Evolutionary conservation across 768 basidiomycete genomes (phyloP).

Genomic region (Strobilomyces confusus): DNA sequence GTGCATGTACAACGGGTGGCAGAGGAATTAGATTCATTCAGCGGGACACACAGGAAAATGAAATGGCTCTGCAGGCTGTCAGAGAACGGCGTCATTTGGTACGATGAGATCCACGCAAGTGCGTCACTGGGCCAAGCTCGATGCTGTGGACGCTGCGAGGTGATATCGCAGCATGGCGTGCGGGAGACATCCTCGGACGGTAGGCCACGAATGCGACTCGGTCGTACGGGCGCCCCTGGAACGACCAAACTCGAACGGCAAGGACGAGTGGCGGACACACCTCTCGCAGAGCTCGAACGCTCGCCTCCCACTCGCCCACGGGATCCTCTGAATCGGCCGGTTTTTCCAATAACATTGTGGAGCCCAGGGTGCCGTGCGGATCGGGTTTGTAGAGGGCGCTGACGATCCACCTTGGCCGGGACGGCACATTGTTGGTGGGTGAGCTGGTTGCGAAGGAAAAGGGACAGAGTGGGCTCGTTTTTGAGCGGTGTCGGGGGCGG

Average conservation of each 20-base stretch:
- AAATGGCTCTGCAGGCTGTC: conserved; percentile 23
- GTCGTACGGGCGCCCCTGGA: conserved; percentile 52
- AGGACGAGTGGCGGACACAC: conserved; percentile 28
- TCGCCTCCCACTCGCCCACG: no score
- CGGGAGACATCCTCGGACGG: conserved; percentile 38
- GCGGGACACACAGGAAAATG: conserved; percentile 24
- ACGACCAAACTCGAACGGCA: background rate
- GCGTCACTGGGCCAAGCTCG: conserved; percentile 7
- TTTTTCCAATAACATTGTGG: no score
- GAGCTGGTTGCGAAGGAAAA: conserved; percentile 45
- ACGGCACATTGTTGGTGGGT: conserved; percentile 26
- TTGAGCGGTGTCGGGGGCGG: conserved; percentile 17
- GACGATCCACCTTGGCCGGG: no score
- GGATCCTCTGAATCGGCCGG: no score
- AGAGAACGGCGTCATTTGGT: conserved; percentile 23
- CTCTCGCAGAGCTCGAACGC: conserved; percentile 42
- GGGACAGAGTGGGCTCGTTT: conserved; percentile 21
- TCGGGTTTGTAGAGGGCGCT: no score
- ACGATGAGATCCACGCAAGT: conserved; percentile 23
- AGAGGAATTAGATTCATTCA: conserved; percentile 25
- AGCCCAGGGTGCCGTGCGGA: no score
- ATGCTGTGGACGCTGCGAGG: conserved; percentile 7
- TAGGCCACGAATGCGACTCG: conserved; percentile 43
- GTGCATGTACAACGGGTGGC: conserved; percentile 29
- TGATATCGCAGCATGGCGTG: conserved; percentile 9